Conservation (phyloP, 371 early-diverging fungal genomes). For the Chytridium lagenaria region DNA sequence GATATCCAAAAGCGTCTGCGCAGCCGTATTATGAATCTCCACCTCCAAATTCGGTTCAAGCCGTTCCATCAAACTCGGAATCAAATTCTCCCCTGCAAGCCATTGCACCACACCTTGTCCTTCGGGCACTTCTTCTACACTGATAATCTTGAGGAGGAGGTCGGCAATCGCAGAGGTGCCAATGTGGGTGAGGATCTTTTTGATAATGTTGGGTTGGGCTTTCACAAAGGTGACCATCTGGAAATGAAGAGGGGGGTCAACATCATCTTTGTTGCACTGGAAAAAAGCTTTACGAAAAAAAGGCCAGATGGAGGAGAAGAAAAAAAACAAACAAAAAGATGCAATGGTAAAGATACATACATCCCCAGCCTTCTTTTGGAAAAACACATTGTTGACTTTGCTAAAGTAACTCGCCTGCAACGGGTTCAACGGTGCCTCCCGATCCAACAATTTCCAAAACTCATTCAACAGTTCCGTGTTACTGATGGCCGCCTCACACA, state of each 20-base stretch:
- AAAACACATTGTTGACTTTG: constrained; percentile 82
- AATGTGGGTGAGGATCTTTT: constrained; percentile 75
- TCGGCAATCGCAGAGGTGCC: constrained; percentile 88
- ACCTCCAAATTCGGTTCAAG: constrained; percentile 75
- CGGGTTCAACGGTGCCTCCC: constrained; percentile 73
- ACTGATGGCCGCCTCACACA: constrained; percentile 74
- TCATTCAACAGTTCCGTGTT: constrained; percentile 72
- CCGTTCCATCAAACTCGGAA: constrained; percentile 70
- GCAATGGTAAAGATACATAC: constrained; percentile 43
- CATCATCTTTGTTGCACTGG: too few relatives aligned
- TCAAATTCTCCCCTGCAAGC: constrained; percentile 74
- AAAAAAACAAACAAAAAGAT: constrained; percentile 7
- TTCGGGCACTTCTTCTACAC: constrained; percentile 86
- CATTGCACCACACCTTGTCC: constrained; percentile 81
- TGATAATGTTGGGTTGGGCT: constrained; percentile 40
- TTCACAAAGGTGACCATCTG: constrained; percentile 52
- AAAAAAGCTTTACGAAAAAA: too few relatives aligned
- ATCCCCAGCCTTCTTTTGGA: constrained; percentile 83
- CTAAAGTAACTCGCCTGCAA: constrained; percentile 85
- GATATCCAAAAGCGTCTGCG: constrained; percentile 85
- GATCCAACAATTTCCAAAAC: constrained; percentile 84
- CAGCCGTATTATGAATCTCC: constrained; percentile 79
- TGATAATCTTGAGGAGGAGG: constrained; percentile 86
- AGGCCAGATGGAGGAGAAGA: too few relatives aligned
- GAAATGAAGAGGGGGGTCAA: too few relatives aligned